Percentiles rank a stretch among this genome's conserved stretches.
These are phyloP conservation scores for Lolium rigidum DNA, from an alignment of 176 grass and related monocot genomes.

Conservation along the genomic window DNA sequence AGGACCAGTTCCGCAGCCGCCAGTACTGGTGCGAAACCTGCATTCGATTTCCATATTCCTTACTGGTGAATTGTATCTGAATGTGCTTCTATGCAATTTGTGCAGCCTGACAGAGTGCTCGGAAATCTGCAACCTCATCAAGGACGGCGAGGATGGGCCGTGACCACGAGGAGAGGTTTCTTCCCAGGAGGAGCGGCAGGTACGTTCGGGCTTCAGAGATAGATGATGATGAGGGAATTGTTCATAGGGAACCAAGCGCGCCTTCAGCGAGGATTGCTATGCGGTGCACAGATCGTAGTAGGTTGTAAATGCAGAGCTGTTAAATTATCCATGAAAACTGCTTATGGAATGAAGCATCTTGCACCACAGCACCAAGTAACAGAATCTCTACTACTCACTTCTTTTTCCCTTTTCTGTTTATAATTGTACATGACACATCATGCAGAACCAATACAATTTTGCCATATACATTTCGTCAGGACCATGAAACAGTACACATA, in stretches of 20 bases:
- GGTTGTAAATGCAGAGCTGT: not conserved
- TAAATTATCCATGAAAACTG: not conserved
- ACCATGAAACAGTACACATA: not conserved
- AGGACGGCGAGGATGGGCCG: conserved; percentile 76
- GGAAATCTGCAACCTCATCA: conserved; percentile 76
- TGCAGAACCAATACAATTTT: not conserved
- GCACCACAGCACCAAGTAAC: too few relatives aligned
- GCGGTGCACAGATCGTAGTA: not conserved
- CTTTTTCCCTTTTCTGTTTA: not conserved
- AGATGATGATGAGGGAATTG: not conserved
- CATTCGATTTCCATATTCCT: not conserved
- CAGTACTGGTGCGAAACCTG: conserved; percentile 53
- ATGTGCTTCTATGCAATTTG: not conserved
- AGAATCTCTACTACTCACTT: not conserved
- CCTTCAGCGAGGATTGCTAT: not conserved
- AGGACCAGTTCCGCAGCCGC: conserved; percentile 57
- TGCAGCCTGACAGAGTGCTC: conserved; percentile 67
- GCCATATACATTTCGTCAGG: conserved; percentile 2
- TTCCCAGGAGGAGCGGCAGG: not conserved
- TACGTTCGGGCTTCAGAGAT: not conserved
- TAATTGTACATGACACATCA: not conserved
- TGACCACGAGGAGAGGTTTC: conserved; percentile 31
- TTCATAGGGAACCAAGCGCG: not conserved
- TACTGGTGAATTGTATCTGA: not conserved
- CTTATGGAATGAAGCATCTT: too few relatives aligned